Evolutionary conservation across 2,329 filamentous ascomycete genomes (phyloP), one percentile per base, ranked within the genome.

Genomic region (Delphinella strobiligena): DNA sequence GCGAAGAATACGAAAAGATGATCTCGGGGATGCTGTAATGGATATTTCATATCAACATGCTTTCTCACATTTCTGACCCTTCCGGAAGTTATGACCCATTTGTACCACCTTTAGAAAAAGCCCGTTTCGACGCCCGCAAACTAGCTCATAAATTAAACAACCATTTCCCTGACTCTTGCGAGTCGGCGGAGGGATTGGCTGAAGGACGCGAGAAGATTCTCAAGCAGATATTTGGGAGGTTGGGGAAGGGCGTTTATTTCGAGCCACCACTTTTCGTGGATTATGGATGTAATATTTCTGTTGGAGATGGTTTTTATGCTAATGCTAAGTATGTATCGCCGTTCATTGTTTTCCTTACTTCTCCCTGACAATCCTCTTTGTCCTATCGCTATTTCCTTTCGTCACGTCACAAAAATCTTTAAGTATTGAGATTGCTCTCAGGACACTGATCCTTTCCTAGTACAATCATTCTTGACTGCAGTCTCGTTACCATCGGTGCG

Each of bases 1-100:
- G 71, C 43, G 74, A 77, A 5, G 69, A 77, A 44, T 79, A 77
- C 39, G 72, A 78, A 50, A 73, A 71, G 50, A 78, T 79, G 73
- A 72, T 79, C 35, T 78, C 72, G 0, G 74, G 74, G 19, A 72
- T 78, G 61, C 61, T 77, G 72, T 74, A 53, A 12, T 29, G 24
- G 24, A 29, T 8, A 29, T 12, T 4, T 10, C 17, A 18, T 24
- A 10, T 14, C 14, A n/a, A 15, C 24, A 45, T 32, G 2, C 14
- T 14, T 22, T 31, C 15, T 24, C 3, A 30, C 27, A 17, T 11
- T 32, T 18, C 31, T 38, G 17, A 45, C 34, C 35, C 19, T 30
- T 9, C 18, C 7, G 18, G 16, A 14, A 74, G 70, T 27, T 77
- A 78, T 56, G 59, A 74, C 49, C 55, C 63, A 16, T 58, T 64